Conservation (phyloP, 768 basidiomycete species). For the Tulasnella sp. region DNA sequence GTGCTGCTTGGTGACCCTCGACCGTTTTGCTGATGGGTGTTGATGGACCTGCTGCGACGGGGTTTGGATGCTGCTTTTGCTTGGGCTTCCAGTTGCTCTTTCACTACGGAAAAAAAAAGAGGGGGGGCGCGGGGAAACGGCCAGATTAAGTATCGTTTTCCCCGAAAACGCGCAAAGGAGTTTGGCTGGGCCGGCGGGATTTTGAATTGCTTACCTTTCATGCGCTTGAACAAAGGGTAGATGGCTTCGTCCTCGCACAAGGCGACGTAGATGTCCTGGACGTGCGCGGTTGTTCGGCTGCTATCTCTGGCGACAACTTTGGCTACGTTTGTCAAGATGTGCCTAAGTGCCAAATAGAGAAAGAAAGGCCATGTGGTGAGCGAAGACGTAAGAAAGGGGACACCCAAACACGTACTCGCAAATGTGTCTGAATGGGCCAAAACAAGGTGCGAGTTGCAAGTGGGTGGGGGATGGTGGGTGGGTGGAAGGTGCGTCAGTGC, state of each 20-base stretch:
- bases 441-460: not conserved
- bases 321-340: conserved; percentile 80
- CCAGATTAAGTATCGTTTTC: not conserved
- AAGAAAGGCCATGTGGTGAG: conserved; percentile 32
- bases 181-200: not conserved
- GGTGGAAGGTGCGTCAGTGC: conserved; percentile 26
- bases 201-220: conserved; percentile 66
- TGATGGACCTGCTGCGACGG: conserved; percentile 38
- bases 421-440: conserved; percentile 58
- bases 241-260: conserved; percentile 89
- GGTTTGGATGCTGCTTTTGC: conserved; percentile 48
- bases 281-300: conserved; percentile 36
- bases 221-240: conserved; percentile 80
- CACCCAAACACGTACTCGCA: conserved; percentile 72
- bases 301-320: conserved; percentile 86
- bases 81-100: conserved; percentile 74
- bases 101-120: conserved; percentile 55
- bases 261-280: conserved; percentile 77
- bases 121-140: conserved; percentile 13
- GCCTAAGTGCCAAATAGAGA: conserved; percentile 51
- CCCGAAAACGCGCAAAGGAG: not conserved
- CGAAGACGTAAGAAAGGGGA: not conserved
- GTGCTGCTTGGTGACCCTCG: conserved; percentile 17
- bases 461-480: conserved; percentile 36
- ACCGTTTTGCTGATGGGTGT: conserved; percentile 21